These are phyloP conservation scores for Termitomyces bulborhizus DNA, from an alignment of 768 basidiomycete species.

Conservation along the genomic window DNA sequence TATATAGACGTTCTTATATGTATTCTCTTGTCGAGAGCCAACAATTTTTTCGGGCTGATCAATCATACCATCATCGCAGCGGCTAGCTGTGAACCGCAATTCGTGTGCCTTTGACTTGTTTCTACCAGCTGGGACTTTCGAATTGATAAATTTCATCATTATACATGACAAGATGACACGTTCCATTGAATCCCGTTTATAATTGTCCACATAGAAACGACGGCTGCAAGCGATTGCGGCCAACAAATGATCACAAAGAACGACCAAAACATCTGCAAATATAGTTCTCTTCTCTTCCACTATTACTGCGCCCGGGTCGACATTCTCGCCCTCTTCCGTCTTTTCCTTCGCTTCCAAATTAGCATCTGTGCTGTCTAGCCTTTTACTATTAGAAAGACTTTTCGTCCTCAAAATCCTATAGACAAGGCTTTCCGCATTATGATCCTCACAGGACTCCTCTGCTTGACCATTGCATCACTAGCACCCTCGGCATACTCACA, in stretches of 20 bases:
- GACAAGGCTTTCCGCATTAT: constrained; percentile 23
- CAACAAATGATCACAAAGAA: constrained; percentile 2
- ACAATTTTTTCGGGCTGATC: background rate
- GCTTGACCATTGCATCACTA: constrained; percentile 32
- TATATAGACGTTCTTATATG: constrained; percentile 4
- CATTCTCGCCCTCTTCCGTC: constrained; percentile 4
- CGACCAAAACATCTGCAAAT: constrained; percentile 15
- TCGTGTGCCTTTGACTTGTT: background rate
- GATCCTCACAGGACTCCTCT: constrained; percentile 32
- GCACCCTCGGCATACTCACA: constrained; percentile 29
- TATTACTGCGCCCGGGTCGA: constrained; percentile 12
- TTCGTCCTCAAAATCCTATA: constrained; percentile 1
- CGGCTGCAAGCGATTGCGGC: background rate
- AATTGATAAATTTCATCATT: too few species aligned
- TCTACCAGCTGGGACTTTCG: background rate
- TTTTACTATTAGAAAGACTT: background rate
- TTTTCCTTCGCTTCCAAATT: constrained; percentile 12
- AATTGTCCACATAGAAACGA: background rate
- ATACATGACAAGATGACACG: background rate
- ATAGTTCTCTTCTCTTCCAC: constrained; percentile 8
- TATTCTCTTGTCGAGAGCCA: background rate
- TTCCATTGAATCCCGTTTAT: background rate
- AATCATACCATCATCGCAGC: background rate
- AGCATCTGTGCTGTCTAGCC: constrained; percentile 4
- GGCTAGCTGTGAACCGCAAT: background rate